phyloP scores from a whole-genome alignment of 2,329 filamentous ascomycete genomes.

The Calonectria naviculata region DNA sequence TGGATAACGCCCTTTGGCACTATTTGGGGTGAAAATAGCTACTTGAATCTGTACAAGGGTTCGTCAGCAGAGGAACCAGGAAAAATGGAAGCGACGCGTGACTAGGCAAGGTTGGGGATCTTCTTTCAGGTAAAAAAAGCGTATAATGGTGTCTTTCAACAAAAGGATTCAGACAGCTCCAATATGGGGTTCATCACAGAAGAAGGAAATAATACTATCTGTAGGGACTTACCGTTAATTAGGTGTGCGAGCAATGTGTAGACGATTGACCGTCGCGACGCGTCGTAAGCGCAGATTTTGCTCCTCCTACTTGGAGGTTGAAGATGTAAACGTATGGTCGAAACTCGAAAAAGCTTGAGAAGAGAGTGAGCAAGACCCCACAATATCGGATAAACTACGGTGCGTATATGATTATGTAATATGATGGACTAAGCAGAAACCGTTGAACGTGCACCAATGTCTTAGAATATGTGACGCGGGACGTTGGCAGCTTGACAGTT shows the following conservation, averaged over 20 bases:
- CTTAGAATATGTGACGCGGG: neutral
- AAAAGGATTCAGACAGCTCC: constrained; percentile 80
- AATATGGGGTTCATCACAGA: constrained; percentile 69
- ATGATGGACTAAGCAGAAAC: neutral
- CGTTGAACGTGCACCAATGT: neutral
- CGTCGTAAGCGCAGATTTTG: constrained; percentile 11
- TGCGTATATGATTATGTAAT: neutral
- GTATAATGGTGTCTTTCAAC: constrained; percentile 72
- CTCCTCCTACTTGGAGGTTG: constrained; percentile 22
- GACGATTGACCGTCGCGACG: constrained; percentile 17
- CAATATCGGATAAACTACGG: constrained; percentile 32
- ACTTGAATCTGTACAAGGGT: constrained; percentile 17
- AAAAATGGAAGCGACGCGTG: neutral
- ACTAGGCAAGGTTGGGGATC: constrained; percentile 1
- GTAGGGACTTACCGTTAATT: constrained; percentile 37
- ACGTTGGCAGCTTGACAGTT: neutral
- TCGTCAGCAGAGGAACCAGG: constrained; percentile 20
- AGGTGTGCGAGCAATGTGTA: neutral
- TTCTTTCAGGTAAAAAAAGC: constrained; percentile 59
- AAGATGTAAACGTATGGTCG: constrained; percentile 22
- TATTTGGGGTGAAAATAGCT: neutral
- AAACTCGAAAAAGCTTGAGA: constrained; percentile 28
- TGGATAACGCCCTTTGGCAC: constrained; percentile 2
- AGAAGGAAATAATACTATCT: constrained; percentile 18
- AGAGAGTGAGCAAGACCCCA: constrained; percentile 5